phyloP scores from a whole-genome alignment of 768 basidiomycete species.

The Calocybe gangraenosa region DNA sequence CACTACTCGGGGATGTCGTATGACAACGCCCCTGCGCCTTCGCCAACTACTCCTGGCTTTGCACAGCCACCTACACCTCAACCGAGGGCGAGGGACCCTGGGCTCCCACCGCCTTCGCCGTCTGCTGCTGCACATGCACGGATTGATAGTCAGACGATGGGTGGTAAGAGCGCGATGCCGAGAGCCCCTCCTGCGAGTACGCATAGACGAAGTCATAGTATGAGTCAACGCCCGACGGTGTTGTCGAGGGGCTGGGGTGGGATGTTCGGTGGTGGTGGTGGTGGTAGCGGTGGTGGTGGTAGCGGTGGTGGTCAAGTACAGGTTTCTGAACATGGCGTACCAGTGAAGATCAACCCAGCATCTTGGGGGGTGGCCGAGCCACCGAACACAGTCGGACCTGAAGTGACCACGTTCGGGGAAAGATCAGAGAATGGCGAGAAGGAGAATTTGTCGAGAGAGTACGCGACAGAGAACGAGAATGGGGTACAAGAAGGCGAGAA shows the following conservation, averaged over 20 bases:
- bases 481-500: constrained; percentile 25
- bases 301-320: constrained; percentile 38
- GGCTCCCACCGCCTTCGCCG: constrained; percentile 42
- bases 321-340: constrained; percentile 3
- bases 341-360: background rate
- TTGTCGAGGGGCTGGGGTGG: constrained; percentile 53
- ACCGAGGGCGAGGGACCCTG: constrained; percentile 65
- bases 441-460: constrained; percentile 27
- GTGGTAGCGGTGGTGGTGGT: too few relatives aligned
- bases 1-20: constrained; percentile 84
- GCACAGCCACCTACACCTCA: constrained; percentile 37
- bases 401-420: constrained; percentile 50
- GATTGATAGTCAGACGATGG: constrained; percentile 9
- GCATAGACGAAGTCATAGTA: constrained; percentile 78
- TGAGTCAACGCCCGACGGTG: constrained; percentile 67
- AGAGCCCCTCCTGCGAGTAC: constrained; percentile 74
- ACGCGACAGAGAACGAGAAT: constrained; percentile 19
- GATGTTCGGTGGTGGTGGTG: constrained; percentile 49
- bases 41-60: constrained; percentile 59
- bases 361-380: constrained; percentile 21
- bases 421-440: constrained; percentile 29
- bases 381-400: constrained; percentile 66
- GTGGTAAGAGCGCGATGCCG: constrained; percentile 32
- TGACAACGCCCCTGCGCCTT: constrained; percentile 52
- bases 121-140: background rate